Conservation (phyloP, 2,329 filamentous ascomycete species). For the Hymenoscyphus albidus region DNA sequence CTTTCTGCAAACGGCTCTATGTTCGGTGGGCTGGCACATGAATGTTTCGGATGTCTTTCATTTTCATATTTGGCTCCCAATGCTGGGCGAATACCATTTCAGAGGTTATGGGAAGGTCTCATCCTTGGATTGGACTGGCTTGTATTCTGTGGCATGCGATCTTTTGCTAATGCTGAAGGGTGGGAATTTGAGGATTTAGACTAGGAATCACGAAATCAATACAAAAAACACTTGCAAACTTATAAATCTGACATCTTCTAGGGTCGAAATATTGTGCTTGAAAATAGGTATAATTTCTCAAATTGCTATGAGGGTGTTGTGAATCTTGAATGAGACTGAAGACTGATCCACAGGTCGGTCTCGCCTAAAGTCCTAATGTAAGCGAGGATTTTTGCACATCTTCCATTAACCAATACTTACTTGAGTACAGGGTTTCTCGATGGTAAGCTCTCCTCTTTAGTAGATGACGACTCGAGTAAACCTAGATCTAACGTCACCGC, state of each 20-base stretch:
- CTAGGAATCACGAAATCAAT: constrained; percentile 11
- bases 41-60: constrained; percentile 19
- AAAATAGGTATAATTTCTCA: too few relatives aligned
- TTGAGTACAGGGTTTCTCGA: too few relatives aligned
- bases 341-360: too few relatives aligned
- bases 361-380: too few relatives aligned
- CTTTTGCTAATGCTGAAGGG: constrained; percentile 7
- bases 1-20: constrained; percentile 14
- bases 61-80: constrained; percentile 16
- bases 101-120: constrained; percentile 17
- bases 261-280: neutral
- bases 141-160: constrained; percentile 13
- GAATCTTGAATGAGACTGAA: too few relatives aligned
- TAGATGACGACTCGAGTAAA: too few relatives aligned
- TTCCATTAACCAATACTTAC: too few relatives aligned
- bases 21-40: constrained; percentile 17
- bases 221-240: constrained; percentile 9
- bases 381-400: too few relatives aligned
- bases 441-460: too few relatives aligned
- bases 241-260: neutral
- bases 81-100: constrained; percentile 14
- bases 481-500: too few relatives aligned
- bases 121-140: constrained; percentile 9
- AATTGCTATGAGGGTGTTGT: neutral
- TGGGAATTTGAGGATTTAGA: constrained; percentile 3